Evolutionary conservation across 2,329 filamentous ascomycete genomes (phyloP).

Genomic region (Westerdykella aurantiaca): DNA sequence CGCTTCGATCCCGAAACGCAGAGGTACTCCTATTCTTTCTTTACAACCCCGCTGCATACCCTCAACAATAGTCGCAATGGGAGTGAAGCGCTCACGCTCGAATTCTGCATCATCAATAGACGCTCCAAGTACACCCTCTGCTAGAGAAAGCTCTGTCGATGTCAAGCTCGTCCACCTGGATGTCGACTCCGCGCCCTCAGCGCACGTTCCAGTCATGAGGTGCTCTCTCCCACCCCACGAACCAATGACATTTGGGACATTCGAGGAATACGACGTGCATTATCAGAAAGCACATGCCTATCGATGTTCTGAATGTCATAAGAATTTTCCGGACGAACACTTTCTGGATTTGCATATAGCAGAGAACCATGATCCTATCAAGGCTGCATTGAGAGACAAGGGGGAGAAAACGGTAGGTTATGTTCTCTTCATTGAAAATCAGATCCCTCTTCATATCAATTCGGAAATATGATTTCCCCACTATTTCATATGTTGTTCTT

Average conservation of each 20-base stretch:
- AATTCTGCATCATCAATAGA: constrained; percentile 43
- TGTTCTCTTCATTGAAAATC: not conserved
- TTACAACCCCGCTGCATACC: not conserved
- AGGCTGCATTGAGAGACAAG: constrained; percentile 63
- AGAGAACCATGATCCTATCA: constrained; percentile 82
- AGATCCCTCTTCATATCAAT: not conserved
- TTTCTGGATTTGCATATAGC: constrained; percentile 79
- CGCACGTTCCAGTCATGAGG: constrained; percentile 54
- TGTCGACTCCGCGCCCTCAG: constrained; percentile 22
- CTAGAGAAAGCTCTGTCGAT: constrained; percentile 22
- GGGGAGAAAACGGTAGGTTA: constrained; percentile 76
- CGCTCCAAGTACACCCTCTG: constrained; percentile 29
- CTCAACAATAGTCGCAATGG: constrained; percentile 40
- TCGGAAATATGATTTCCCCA: not conserved
- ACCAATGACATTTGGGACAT: constrained; percentile 63
- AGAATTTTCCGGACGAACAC: constrained; percentile 81
- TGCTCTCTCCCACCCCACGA: constrained; percentile 80
- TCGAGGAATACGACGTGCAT: constrained; percentile 80
- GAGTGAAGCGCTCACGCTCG: constrained; percentile 53
- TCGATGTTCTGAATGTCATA: constrained; percentile 75
- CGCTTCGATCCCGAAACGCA: constrained; percentile 2
- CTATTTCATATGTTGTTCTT: no score
- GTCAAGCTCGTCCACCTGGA: constrained; percentile 54
- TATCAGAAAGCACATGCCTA: constrained; percentile 77
- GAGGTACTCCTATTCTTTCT: constrained; percentile 16